phyloP scores from a whole-genome alignment of 176 grass and related monocot species.

The Neostapfia colusana region DNA sequence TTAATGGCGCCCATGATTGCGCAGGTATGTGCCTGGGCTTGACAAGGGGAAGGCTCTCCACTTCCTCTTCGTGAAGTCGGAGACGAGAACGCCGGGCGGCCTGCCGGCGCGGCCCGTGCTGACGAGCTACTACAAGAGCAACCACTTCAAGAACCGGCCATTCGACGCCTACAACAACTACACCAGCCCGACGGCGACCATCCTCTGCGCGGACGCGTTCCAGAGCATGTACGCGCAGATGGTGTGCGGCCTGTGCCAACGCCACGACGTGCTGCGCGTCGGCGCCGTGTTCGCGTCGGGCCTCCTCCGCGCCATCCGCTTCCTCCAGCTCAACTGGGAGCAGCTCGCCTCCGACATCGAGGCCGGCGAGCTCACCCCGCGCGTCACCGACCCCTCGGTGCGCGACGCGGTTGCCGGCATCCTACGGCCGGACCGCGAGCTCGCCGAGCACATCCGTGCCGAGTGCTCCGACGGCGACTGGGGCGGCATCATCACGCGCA shows the following conservation, averaged over 20 bases:
- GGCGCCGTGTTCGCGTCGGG: slow-evolving; percentile 97
- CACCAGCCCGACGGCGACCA: slow-evolving; percentile 85
- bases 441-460: slow-evolving; percentile 54
- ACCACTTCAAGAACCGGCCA: slow-evolving; percentile 77
- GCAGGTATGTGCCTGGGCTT: slow-evolving; percentile 72
- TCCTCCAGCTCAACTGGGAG: slow-evolving; percentile 94
- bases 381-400: slow-evolving; percentile 67
- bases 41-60: slow-evolving; percentile 93
- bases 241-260: slow-evolving; percentile 86
- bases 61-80: slow-evolving; percentile 95
- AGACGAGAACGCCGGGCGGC: slow-evolving; percentile 84
- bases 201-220: slow-evolving; percentile 91
- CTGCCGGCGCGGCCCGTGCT: slow-evolving; percentile 82
- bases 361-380: slow-evolving; percentile 48
- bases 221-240: slow-evolving; percentile 99
- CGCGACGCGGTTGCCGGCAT: slow-evolving; percentile 61
- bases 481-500: slow-evolving; percentile 73
- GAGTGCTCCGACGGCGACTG: slow-evolving; percentile 75
- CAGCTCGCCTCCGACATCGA: slow-evolving; percentile 68
- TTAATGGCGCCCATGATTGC: slow-evolving; percentile 21
- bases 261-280: slow-evolving; percentile 83
- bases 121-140: slow-evolving; percentile 99
- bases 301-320: slow-evolving; percentile 89
- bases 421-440: slow-evolving; percentile 61
- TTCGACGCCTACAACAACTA: slow-evolving; percentile 88